Conservation (phyloP, 768 basidiomycete species). For the Suillus hirtellus region DNA sequence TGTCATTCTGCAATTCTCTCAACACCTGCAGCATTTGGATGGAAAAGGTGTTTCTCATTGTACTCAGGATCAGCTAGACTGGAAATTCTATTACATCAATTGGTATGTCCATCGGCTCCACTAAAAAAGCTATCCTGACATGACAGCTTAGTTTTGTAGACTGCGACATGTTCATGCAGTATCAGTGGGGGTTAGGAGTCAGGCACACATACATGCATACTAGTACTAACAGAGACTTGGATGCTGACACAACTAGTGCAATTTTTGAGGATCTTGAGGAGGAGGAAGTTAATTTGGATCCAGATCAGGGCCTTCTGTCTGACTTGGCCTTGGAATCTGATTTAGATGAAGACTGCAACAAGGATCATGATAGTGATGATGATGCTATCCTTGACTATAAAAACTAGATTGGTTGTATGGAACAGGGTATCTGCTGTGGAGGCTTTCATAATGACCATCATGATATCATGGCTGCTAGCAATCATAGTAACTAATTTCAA, state of each 20-base stretch:
- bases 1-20: constrained; percentile 12
- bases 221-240: background rate
- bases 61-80: constrained; percentile 9
- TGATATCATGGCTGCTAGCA: too few species aligned
- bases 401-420: background rate
- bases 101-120: background rate
- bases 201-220: constrained; percentile 7
- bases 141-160: constrained; percentile 10
- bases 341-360: background rate
- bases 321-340: background rate
- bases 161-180: constrained; percentile 7
- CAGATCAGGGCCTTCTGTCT: background rate
- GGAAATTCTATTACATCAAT: constrained; percentile 15
- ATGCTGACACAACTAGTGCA: background rate
- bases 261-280: background rate
- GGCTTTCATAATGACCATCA: too few species aligned
- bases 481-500: too few species aligned
- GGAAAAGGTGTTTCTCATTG: constrained; percentile 3
- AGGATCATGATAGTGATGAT: background rate
- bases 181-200: constrained; percentile 9
- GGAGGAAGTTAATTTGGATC: background rate
- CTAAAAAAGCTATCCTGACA: background rate
- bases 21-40: background rate
- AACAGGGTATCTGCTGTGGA: too few species aligned
- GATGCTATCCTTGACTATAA: background rate